Evolutionary conservation across 176 grass and related monocot genomes (phyloP).

Genomic region (Dactylis glomerata): DNA sequence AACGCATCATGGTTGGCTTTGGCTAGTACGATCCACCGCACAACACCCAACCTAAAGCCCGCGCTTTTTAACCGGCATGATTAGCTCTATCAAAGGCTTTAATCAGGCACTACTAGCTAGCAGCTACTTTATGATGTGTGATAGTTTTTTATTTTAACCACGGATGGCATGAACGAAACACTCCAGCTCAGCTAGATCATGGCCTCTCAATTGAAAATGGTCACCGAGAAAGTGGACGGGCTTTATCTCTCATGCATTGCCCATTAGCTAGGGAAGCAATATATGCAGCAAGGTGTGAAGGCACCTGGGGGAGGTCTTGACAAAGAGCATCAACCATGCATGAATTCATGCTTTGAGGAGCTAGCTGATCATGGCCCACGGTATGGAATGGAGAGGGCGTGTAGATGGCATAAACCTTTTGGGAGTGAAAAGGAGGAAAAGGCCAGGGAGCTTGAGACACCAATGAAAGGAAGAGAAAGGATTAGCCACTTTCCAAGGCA

Average conservation of each 20-base stretch:
- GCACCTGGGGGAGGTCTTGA: slow-evolving; percentile 43
- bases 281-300: slow-evolving; percentile 36
- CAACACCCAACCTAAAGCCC: slow-evolving; percentile 20
- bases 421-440: slow-evolving; percentile 39
- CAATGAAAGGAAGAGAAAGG: slow-evolving; percentile 70
- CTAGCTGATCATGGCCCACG: slow-evolving; percentile 14
- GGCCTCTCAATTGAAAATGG: slow-evolving; percentile 33
- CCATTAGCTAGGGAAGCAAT: slow-evolving; percentile 5
- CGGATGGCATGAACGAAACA: slow-evolving; percentile 35
- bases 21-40: background rate
- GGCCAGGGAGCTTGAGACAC: slow-evolving; percentile 63
- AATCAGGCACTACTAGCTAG: slow-evolving; percentile 14
- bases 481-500: slow-evolving; percentile 62
- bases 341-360: background rate
- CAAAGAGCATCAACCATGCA: slow-evolving; percentile 39
- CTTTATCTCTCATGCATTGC: slow-evolving; percentile 44
- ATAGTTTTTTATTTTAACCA: slow-evolving; percentile 35
- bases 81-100: slow-evolving; percentile 55
- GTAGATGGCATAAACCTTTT: slow-evolving; percentile 44
- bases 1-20: slow-evolving; percentile 37
- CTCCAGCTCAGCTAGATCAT: slow-evolving; percentile 14
- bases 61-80: slow-evolving; percentile 53
- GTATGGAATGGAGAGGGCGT: slow-evolving; percentile 25
- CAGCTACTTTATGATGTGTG: background rate
- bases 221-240: slow-evolving; percentile 39